Conservation (phyloP, 1,284 basidiomycete species). For the Papiliotrema laurentii region DNA sequence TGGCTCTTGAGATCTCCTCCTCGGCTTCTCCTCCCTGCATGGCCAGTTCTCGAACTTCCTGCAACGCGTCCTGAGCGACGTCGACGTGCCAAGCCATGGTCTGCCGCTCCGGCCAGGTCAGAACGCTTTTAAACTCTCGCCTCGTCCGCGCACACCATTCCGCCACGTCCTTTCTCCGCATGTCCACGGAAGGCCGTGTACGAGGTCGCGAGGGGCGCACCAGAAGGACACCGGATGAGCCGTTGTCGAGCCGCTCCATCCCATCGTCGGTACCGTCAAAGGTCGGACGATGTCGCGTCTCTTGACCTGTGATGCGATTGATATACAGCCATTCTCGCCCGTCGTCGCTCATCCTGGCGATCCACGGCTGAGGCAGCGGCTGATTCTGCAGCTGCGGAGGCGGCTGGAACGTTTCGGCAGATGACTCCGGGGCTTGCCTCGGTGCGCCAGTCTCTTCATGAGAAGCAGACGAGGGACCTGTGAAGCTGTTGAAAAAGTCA, state of each 20-base stretch:
- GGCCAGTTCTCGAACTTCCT: slow-evolving; percentile 37
- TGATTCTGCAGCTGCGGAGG: slow-evolving; percentile 52
- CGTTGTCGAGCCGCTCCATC: slow-evolving; percentile 8
- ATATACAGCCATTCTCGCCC: slow-evolving; percentile 75
- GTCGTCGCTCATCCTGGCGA: slow-evolving; percentile 72
- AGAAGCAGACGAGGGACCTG: neutral
- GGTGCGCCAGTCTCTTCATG: too few species aligned
- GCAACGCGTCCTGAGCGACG: slow-evolving; percentile 29
- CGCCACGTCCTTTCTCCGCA: slow-evolving; percentile 18
- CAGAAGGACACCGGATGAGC: neutral
- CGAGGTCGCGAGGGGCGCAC: slow-evolving; percentile 4
- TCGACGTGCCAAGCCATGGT: slow-evolving; percentile 29
- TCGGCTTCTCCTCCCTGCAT: slow-evolving; percentile 38
- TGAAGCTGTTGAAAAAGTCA: slow-evolving; percentile 10
- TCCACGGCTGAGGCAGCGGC: slow-evolving; percentile 72
- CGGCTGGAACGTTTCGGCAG: slow-evolving; percentile 23
- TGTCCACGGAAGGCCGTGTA: slow-evolving; percentile 14
- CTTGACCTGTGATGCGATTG: slow-evolving; percentile 66
- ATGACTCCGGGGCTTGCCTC: too few species aligned
- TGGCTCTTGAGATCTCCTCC: slow-evolving; percentile 34
- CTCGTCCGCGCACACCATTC: slow-evolving; percentile 23
- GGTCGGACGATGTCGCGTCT: slow-evolving; percentile 50
- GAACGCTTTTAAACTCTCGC: slow-evolving; percentile 13
- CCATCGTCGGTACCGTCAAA: slow-evolving; percentile 8
- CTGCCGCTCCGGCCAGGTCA: slow-evolving; percentile 9